These are phyloP conservation scores for Colletotrichum coccodes DNA, from an alignment of 2,329 filamentous ascomycete species.

Conservation along the genomic window DNA sequence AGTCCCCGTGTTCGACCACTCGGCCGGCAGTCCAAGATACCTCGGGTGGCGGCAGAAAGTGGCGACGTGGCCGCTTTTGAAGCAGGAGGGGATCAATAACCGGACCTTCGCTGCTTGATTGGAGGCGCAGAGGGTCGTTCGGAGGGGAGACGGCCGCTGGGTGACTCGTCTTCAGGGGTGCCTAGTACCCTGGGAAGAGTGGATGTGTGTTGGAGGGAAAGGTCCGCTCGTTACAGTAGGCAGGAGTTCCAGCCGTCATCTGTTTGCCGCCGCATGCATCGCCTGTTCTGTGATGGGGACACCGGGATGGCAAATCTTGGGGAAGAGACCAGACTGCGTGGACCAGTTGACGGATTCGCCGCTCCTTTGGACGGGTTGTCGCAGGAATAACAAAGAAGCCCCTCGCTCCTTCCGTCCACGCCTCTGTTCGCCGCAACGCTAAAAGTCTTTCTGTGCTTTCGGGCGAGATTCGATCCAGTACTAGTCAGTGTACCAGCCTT, in stretches of 20 bases:
- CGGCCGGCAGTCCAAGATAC: slow-evolving; percentile 21
- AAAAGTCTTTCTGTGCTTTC: not conserved
- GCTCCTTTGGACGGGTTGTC: slow-evolving; percentile 18
- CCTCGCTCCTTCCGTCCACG: slow-evolving; percentile 13
- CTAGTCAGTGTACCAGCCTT: too few species aligned
- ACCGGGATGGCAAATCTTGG: slow-evolving; percentile 3
- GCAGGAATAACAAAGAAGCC: slow-evolving; percentile 23
- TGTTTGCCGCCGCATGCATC: slow-evolving; percentile 30
- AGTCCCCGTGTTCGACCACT: slow-evolving; percentile 38
- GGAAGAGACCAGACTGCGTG: not conserved
- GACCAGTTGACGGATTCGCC: slow-evolving; percentile 11
- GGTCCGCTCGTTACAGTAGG: slow-evolving; percentile 18
- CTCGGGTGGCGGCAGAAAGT: slow-evolving; percentile 42
- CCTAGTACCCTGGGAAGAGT: not conserved
- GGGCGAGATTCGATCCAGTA: not conserved
- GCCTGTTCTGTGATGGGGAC: not conserved
- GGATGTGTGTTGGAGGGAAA: not conserved
- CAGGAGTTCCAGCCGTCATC: slow-evolving; percentile 13
- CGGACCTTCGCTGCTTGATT: slow-evolving; percentile 14
- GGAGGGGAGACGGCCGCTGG: not conserved
- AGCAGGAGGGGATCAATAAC: slow-evolving; percentile 35
- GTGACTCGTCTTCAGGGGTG: slow-evolving; percentile 21
- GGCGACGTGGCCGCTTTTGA: slow-evolving; percentile 44
- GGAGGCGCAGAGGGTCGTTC: not conserved
- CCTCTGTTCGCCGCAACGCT: slow-evolving; percentile 11